phyloP scores from a whole-genome alignment of 2,329 filamentous ascomycete genomes.

The Aspergillus floridensis region DNA sequence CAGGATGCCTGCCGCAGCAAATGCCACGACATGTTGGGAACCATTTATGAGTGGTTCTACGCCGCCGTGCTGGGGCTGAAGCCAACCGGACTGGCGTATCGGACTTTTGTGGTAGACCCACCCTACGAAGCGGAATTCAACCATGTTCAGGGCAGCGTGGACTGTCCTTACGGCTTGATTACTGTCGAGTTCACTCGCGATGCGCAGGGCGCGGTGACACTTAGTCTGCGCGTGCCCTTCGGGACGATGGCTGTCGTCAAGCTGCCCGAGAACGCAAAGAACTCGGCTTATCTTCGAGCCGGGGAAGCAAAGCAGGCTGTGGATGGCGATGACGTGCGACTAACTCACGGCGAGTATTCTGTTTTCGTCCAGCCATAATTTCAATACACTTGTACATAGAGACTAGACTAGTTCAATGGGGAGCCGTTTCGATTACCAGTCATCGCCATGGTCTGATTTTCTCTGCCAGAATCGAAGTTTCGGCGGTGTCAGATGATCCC shows the following conservation, averaged over 20 bases:
- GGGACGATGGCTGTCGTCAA: neutral
- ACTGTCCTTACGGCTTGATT: slow-evolving; percentile 23
- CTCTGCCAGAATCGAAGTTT: no score
- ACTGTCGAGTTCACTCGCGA: neutral
- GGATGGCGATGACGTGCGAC: neutral
- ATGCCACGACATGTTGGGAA: slow-evolving; percentile 51
- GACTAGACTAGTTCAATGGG: neutral
- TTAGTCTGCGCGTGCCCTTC: slow-evolving; percentile 1
- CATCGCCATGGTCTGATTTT: neutral
- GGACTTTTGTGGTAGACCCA: slow-evolving; percentile 41
- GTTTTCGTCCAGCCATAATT: neutral
- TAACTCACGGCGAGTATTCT: neutral
- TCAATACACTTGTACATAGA: neutral
- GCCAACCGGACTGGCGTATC: slow-evolving; percentile 40
- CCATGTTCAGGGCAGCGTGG: slow-evolving; percentile 19
- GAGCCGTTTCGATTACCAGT: neutral
- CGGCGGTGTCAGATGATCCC: neutral
- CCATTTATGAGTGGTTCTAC: slow-evolving; percentile 52
- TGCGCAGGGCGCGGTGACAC: neutral
- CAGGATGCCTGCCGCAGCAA: slow-evolving; percentile 75
- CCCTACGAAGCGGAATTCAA: slow-evolving; percentile 43
- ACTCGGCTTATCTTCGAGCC: neutral
- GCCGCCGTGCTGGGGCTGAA: slow-evolving; percentile 41
- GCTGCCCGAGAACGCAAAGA: neutral
- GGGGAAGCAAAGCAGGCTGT: neutral